Evolutionary conservation across 2,329 filamentous ascomycete genomes (phyloP), one percentile per base, ranked within the genome.

Genomic region (Basipetospora chlamydospora): DNA sequence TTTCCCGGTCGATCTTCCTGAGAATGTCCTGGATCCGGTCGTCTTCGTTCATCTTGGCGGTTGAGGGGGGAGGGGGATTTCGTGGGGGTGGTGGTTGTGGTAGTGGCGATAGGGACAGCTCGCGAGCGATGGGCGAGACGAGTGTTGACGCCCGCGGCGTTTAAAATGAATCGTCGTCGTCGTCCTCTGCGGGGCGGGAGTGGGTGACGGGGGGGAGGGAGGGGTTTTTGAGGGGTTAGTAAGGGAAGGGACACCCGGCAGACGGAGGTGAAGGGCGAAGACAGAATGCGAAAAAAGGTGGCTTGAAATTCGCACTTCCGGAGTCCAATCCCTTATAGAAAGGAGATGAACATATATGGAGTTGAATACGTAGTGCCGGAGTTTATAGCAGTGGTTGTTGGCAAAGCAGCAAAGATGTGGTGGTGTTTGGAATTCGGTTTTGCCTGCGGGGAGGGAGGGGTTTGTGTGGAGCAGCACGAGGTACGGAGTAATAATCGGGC

Each of bases 1-100:
- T 88, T 63, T 98, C 90, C 57, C 88, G 79, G 68, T 95, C 85
- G 60, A 98, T 96, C 80, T 98, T 96, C 66, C 79, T 81, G 64
- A 81, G 77, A 63, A 98, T 86, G 59, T 85, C 81, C 61, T 76
- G 76, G 60, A 77, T 67, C 47, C 70, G 66, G 50, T 77, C 69
- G 44, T 77, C 70, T 54, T 77, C 71, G 55, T 68, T 72, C 68
- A 77, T 77, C 56, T 55, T 63, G 60, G 58, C 56, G 52, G 54
- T 46, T 48, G 46, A 15, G 12, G 17, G 35, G 10, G 20, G 17
- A 10, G 21, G 8, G 20, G 18, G 23, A n/a, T 15, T 5, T 17
- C 11, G 17, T 25, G 11, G 33, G n/a, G 10, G 11, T 25, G 18
- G 23, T 5, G 31, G 18, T 28, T 20, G 26, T 13, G 10, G 26